Conservation (phyloP, 352 stramenopile species). For the Globisporangium rhizosaccharum region DNA sequence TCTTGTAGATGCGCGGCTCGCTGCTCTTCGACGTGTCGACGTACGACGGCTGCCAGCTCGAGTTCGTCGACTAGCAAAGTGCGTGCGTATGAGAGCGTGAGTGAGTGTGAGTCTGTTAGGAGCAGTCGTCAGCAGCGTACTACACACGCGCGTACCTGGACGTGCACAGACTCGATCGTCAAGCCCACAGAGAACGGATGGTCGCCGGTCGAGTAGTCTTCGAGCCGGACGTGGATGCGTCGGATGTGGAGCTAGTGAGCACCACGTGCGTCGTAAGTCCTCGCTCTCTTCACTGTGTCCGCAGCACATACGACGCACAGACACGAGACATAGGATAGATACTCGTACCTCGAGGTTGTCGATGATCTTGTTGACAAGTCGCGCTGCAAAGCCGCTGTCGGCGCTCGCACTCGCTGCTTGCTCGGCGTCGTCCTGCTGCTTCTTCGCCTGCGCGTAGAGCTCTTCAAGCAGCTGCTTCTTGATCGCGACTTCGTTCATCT, state of each 20-base stretch:
- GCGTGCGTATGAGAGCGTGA: background rate
- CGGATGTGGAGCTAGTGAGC: constrained; percentile 62
- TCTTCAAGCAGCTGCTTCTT: constrained; percentile 85
- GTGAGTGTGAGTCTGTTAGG: background rate
- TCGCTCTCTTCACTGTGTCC: background rate
- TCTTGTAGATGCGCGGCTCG: constrained; percentile 87
- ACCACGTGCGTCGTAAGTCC: too few species aligned
- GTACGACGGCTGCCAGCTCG: constrained; percentile 82
- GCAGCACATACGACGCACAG: constrained; percentile 4
- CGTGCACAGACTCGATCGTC: constrained; percentile 81
- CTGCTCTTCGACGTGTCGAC: constrained; percentile 73
- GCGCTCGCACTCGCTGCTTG: constrained; percentile 1
- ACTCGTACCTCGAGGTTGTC: constrained; percentile 78
- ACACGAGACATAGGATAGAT: background rate
- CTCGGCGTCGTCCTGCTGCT: constrained; percentile 35
- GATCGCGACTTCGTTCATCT: constrained; percentile 75
- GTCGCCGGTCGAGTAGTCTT: constrained; percentile 72
- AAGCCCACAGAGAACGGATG: constrained; percentile 78
- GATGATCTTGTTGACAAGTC: constrained; percentile 86
- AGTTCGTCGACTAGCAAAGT: constrained; percentile 71
- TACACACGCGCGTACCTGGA: constrained; percentile 29
- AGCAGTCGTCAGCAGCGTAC: background rate
- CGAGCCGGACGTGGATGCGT: constrained; percentile 79
- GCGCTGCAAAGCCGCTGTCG: constrained; percentile 69
- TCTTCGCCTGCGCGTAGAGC: constrained; percentile 66